Percentiles rank a stretch among this genome's conserved stretches.
Evolutionary conservation across 2,329 filamentous ascomycete genomes (phyloP).

Genomic region (Didymosphaeria variabile): DNA sequence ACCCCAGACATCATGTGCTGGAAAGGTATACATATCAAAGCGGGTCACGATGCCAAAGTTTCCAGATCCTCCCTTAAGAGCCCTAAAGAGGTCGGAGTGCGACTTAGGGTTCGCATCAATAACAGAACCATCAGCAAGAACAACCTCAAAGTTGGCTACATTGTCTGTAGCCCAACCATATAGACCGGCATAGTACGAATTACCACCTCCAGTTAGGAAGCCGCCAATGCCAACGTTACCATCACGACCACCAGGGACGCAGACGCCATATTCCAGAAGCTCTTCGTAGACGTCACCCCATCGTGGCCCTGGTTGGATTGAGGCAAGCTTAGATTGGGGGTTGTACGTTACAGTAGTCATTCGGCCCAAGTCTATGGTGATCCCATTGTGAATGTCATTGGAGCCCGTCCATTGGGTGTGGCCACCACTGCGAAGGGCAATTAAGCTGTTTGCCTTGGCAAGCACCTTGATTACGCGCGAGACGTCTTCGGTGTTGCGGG

Average conservation of each 20-base stretch:
- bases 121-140: slow-evolving; percentile 43
- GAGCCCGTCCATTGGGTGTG: slow-evolving; percentile 36
- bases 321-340: slow-evolving; percentile 23
- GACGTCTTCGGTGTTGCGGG: no score
- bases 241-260: slow-evolving; percentile 36
- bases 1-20: slow-evolving; percentile 44
- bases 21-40: slow-evolving; percentile 35
- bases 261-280: slow-evolving; percentile 33
- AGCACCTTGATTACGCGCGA: no score
- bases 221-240: slow-evolving; percentile 38
- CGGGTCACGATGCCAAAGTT: slow-evolving; percentile 49
- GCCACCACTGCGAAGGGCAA: slow-evolving; percentile 37
- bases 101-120: slow-evolving; percentile 30
- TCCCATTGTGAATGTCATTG: slow-evolving; percentile 39
- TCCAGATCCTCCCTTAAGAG: slow-evolving; percentile 45
- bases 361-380: slow-evolving; percentile 37
- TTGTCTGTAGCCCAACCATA: slow-evolving; percentile 44
- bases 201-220: slow-evolving; percentile 38
- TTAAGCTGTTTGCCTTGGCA: background rate
- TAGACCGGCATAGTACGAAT: slow-evolving; percentile 39
- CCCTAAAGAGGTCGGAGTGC: slow-evolving; percentile 39
- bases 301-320: slow-evolving; percentile 34
- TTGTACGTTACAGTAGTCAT: slow-evolving; percentile 32
- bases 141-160: slow-evolving; percentile 42
- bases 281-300: slow-evolving; percentile 38